Evolutionary conservation across 495 filamentous ascomycete genomes (phyloP).

Genomic region (Haplographium delicatum): DNA sequence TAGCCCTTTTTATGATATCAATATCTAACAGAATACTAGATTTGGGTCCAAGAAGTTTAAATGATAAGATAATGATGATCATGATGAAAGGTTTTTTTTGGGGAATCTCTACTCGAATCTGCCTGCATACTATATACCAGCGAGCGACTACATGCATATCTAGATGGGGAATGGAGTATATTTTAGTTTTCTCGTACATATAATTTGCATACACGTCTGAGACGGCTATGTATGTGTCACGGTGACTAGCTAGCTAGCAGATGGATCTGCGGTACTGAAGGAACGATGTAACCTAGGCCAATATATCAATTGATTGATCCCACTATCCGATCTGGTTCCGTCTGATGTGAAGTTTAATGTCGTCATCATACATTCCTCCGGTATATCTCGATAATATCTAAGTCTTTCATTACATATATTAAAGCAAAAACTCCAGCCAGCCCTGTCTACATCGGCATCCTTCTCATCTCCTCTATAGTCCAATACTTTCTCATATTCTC

Average conservation of each 20-base stretch:
- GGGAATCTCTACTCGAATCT: background rate
- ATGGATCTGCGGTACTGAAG: constrained; percentile 1
- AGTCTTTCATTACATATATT: no score
- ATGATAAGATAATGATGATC: constrained; percentile 8
- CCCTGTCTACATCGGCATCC: constrained; percentile 59
- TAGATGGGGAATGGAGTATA: constrained; percentile 15
- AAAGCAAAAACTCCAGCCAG: no score
- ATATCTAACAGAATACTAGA: constrained; percentile 18
- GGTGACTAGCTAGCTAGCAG: constrained; percentile 2
- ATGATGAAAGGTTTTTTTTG: constrained; percentile 10
- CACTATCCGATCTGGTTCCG: background rate
- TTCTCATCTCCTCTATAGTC: constrained; percentile 67
- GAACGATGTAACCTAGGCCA: background rate
- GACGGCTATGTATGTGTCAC: constrained; percentile 8
- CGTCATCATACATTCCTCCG: no score
- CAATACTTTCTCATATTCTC: constrained; percentile 89
- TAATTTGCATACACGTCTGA: constrained; percentile 15
- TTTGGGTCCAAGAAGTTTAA: constrained; percentile 28
- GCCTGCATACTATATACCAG: constrained; percentile 16
- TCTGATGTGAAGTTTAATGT: no score
- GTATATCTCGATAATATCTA: no score
- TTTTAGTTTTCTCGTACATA: constrained; percentile 4
- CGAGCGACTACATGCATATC: constrained; percentile 18
- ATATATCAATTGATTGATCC: constrained; percentile 6
- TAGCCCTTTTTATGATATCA: background rate